Conservation (phyloP, 768 basidiomycete genomes). For the Clitopilus hobsonii region DNA sequence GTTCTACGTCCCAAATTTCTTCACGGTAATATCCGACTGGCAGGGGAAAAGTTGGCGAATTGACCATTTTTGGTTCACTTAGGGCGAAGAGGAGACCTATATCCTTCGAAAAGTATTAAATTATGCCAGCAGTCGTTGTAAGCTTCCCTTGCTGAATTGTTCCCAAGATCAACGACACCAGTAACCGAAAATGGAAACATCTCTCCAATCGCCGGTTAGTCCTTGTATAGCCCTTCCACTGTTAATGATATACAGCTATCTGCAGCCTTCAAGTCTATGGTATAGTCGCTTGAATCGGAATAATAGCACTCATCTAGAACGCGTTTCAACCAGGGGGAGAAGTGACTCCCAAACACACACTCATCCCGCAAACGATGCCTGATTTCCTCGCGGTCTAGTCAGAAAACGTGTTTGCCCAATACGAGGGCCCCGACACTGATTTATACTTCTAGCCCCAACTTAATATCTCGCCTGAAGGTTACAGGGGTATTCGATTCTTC, state of each 20-base stretch:
- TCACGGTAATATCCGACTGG: constrained; percentile 35
- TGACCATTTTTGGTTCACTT: constrained; percentile 1
- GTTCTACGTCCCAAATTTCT: constrained; percentile 76
- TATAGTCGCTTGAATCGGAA: constrained; percentile 21
- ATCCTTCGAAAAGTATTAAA: constrained; percentile 77
- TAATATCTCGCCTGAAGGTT: constrained; percentile 62
- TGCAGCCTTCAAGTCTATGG: constrained; percentile 80
- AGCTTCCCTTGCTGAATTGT: constrained; percentile 4
- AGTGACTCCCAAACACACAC: constrained; percentile 58
- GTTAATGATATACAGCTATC: no score
- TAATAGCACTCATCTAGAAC: neutral
- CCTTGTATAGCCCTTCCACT: no score
- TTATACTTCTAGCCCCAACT: constrained; percentile 56
- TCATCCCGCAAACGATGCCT: constrained; percentile 70
- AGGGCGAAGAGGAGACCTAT: constrained; percentile 70
- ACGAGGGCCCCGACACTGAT: constrained; percentile 1
- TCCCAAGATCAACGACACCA: constrained; percentile 66
- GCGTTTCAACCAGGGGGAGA: constrained; percentile 56
- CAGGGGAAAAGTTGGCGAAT: constrained; percentile 2
- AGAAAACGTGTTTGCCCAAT: constrained; percentile 16
- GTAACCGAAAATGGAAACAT: constrained; percentile 80
- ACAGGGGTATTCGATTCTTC: constrained; percentile 62
- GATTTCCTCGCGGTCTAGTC: constrained; percentile 66
- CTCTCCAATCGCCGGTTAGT: constrained; percentile 66
- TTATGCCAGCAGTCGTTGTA: constrained; percentile 10